Evolutionary conservation across 805 yeast genomes (phyloP).

Genomic region (Ogataea salicorniae): DNA sequence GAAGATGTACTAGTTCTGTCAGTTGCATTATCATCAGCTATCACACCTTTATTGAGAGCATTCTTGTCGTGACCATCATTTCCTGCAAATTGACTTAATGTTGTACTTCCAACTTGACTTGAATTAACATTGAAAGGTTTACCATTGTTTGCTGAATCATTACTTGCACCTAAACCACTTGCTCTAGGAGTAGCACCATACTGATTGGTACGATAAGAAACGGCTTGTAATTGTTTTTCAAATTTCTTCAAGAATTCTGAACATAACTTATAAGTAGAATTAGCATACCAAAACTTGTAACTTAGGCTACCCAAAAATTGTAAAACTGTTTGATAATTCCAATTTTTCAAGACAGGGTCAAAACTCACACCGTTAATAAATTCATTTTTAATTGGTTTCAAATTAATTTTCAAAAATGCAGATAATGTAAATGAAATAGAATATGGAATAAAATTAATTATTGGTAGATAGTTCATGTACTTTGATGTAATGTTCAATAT

Average conservation of each 20-base stretch:
- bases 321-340: constrained; percentile 11
- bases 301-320: constrained; percentile 7
- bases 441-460: constrained; percentile 16
- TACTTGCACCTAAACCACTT: no score
- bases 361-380: constrained; percentile 9
- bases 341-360: constrained; percentile 7
- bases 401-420: constrained; percentile 14
- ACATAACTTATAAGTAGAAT: constrained; percentile 14
- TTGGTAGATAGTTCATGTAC: constrained; percentile 11
- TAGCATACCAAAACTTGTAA: constrained; percentile 15
- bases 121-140: no score
- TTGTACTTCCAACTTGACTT: no score
- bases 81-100: no score
- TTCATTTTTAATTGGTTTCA: constrained; percentile 13
- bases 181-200: no score
- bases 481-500: constrained; percentile 15
- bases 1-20: neutral
- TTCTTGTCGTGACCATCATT: no score
- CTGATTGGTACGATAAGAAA: no score
- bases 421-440: constrained; percentile 13
- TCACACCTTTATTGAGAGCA: no score
- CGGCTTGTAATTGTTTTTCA: neutral
- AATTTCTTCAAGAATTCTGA: constrained; percentile 11
- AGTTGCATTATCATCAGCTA: neutral
- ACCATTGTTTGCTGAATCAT: no score